Evolutionary conservation across 2,329 filamentous ascomycete species (phyloP), one percentile per base, ranked within the genome.

Genomic region (Alternaria sp.): DNA sequence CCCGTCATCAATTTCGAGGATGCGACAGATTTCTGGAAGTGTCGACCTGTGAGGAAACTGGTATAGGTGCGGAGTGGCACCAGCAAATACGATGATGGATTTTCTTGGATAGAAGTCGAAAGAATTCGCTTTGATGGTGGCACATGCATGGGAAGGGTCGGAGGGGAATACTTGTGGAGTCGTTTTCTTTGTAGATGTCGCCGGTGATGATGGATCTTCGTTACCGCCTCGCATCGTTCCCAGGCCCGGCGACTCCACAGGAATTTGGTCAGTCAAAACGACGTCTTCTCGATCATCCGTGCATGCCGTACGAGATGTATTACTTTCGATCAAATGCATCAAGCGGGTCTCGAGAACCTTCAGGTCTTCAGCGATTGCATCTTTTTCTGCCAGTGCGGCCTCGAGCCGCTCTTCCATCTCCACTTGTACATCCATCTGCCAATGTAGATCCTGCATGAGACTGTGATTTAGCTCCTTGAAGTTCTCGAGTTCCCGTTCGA

Each of bases 1-100:
- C 26, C 46, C 17, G 8, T 56, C 46, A 19, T 51, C 11, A 21
- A 9, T 23, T 19, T 64, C 21, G 0, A 74, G 57, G 12, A 66
- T 61, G 6, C 63, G 21, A 2, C 43, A 47, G 13, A 72, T 66
- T 15, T 69, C 57, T 0, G 53, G n/a, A 1, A 74, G 60, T 21
- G 65, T 71, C 1, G 57, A 65, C 6, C 59, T 40, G 10, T 23
- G 15, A 4, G 69, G 59, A 50, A 62, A 72, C 40, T 71, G 66
- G 52, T 67, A 63, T 56, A 62, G 65, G 11, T 51, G 55, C 25
- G 13, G 64, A 60, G 23, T 19, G 21, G 44, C 13, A 50, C 28
- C 32, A n/a, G 44, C 12, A 25, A 50, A 59, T 3, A 51, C 19
- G 4, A 63, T 54, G 4, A n/a, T 54, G n/a, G 57, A 59, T 25